Evolutionary conservation across 306 rosid genomes (phyloP).

Genomic region (Ziziphus jujuba): DNA sequence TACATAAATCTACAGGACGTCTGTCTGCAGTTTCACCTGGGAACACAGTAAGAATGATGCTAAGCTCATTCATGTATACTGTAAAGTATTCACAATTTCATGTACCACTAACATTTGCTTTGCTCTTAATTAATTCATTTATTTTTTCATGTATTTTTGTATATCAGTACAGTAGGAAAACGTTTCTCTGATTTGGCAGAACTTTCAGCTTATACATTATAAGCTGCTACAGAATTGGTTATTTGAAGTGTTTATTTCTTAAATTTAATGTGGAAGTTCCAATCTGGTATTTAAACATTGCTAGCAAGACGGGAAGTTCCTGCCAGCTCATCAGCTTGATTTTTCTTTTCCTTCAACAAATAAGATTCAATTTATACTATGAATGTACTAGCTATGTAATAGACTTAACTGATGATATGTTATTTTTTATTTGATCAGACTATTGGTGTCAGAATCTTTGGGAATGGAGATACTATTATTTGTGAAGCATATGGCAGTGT

Average conservation of each 20-base stretch:
- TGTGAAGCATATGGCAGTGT: constrained; percentile 65
- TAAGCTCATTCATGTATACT: constrained; percentile 12
- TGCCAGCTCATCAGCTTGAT: too few relatives aligned
- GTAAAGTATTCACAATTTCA: not conserved
- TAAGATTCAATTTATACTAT: not conserved
- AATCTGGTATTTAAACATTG: not conserved
- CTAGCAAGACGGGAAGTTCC: not conserved
- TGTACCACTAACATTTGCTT: too few relatives aligned
- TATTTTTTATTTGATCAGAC: constrained; percentile 47
- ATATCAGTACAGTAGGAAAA: too few relatives aligned
- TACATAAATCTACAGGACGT: constrained; percentile 70
- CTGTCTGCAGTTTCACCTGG: constrained; percentile 67
- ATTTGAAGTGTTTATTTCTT: too few relatives aligned
- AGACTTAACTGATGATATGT: constrained; percentile 28
- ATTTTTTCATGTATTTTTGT: too few relatives aligned
- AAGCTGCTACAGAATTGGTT: too few relatives aligned
- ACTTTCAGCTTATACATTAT: too few relatives aligned
- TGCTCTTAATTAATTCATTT: too few relatives aligned
- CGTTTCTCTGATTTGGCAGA: too few relatives aligned
- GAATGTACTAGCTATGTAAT: not conserved
- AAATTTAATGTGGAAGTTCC: too few relatives aligned
- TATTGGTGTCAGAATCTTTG: constrained; percentile 58
- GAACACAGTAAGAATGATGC: constrained; percentile 66
- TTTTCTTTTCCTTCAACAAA: too few relatives aligned
- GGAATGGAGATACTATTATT: constrained; percentile 48